These are phyloP conservation scores for Mycosphaerella arachidis DNA, from an alignment of 2,329 filamentous ascomycete genomes.

Conservation along the genomic window DNA sequence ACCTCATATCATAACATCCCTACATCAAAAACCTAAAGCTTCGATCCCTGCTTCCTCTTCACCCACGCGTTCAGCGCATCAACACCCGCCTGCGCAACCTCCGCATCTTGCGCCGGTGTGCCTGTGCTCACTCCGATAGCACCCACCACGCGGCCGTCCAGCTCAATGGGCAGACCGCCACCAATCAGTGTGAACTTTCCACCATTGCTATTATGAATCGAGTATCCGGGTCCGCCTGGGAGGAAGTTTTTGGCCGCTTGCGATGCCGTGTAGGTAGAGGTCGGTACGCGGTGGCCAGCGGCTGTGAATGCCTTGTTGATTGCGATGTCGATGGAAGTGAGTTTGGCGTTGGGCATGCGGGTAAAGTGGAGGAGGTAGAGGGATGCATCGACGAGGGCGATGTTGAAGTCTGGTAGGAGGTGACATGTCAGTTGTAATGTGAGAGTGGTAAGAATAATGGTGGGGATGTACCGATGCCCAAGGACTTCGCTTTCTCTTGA, in stretches of 20 bases:
- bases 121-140: conserved; percentile 54
- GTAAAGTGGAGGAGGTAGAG: conserved; percentile 46
- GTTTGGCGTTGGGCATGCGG: conserved; percentile 47
- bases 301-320: conserved; percentile 61
- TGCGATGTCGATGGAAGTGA: conserved; percentile 56
- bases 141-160: conserved; percentile 49
- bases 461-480: conserved; percentile 33
- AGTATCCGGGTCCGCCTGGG: conserved; percentile 51
- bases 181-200: conserved; percentile 53
- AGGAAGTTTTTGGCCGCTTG: conserved; percentile 42
- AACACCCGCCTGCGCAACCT: conserved; percentile 50
- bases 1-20: neutral
- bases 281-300: conserved; percentile 50
- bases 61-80: conserved; percentile 43
- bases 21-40: conserved; percentile 27
- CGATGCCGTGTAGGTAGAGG: conserved; percentile 45
- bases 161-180: conserved; percentile 50
- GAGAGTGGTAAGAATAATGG: neutral
- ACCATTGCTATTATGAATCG: conserved; percentile 50
- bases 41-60: conserved; percentile 35
- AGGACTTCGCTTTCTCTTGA: conserved; percentile 33
- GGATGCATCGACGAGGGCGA: conserved; percentile 45
- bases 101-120: conserved; percentile 51
- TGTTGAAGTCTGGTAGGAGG: conserved; percentile 42
- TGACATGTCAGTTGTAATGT: neutral